Evolutionary conservation across 2,329 filamentous ascomycete species (phyloP), one percentile per base, ranked within the genome.

Genomic region (Trichophyton benhamiae): DNA sequence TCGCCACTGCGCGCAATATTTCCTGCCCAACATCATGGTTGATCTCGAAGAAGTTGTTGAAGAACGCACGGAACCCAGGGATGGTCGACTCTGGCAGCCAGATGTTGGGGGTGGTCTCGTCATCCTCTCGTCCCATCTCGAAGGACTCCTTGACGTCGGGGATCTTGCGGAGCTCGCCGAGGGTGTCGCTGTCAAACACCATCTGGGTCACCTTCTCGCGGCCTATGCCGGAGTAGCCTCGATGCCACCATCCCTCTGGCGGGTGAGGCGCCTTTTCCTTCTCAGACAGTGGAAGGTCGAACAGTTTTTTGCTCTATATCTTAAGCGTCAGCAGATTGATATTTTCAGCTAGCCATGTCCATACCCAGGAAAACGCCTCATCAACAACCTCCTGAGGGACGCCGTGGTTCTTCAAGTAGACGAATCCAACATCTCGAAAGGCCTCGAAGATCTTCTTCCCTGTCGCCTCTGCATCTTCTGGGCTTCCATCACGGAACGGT

Each of bases 201-300:
- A 74, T 74, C 65, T 79, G 77, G 9, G 78, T 78, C 3, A 80
- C 79, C 65, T 82, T 82, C 68, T 83, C 80, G 58, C 80, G 65
- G 0, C 80, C 80, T 0, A 79, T 79, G 74, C 78, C 79, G 1
- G 79, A 82, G 66, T 83, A 83, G n/a, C 81, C 81, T 57, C 80
- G 75, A 67, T 83, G 79, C 1, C 80, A 74, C 8, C 70, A 72
- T 63, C 76, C 77, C 7, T 79, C 79, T 8, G 74, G 70, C 2
- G 79, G 78, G 68, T 80, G 78, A 3, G 77, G 77, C 1, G 78
- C 79, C 60, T 75, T 74, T 71, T 78, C 75, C 64, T 81, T 81
- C 57, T 77, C 72, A 49, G 76, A 74, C 13, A 68, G 68, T 0
- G 75, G 72, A 7, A 81, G 68, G 49, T 75, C 72, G 61, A 79